These are phyloP conservation scores for Licmophora abbreviata DNA, from an alignment of 108 stramenopile genomes.

Conservation along the genomic window DNA sequence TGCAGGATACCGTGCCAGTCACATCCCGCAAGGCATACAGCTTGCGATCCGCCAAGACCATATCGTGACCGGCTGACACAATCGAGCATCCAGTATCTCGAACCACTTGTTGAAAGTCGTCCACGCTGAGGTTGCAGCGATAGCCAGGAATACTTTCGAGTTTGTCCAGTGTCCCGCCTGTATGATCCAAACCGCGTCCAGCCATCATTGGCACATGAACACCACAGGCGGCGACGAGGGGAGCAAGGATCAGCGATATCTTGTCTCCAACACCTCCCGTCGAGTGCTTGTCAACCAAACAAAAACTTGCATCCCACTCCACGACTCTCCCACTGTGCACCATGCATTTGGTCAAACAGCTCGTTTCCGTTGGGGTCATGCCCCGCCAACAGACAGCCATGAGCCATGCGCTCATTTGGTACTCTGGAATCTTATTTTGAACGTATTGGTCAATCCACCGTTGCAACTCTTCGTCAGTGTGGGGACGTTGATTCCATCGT, in stretches of 20 bases:
- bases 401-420: slow-evolving; percentile 86
- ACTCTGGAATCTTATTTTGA: slow-evolving; percentile 53
- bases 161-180: slow-evolving; percentile 86
- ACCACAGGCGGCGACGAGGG: slow-evolving; percentile 62
- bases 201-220: slow-evolving; percentile 77
- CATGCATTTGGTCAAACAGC: slow-evolving; percentile 56
- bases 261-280: slow-evolving; percentile 86
- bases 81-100: slow-evolving; percentile 48
- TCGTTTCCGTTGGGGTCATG: slow-evolving; percentile 62
- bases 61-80: slow-evolving; percentile 35
- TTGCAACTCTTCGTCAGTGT: slow-evolving; percentile 46
- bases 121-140: slow-evolving; percentile 21
- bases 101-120: slow-evolving; percentile 45
- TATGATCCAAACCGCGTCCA: slow-evolving; percentile 77
- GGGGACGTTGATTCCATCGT: slow-evolving; percentile 27
- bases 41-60: slow-evolving; percentile 72
- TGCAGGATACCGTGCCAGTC: slow-evolving; percentile 54
- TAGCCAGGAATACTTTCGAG: slow-evolving; percentile 74
- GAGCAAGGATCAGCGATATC: slow-evolving; percentile 64
- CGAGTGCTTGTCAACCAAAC: slow-evolving; percentile 69
- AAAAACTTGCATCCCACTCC: slow-evolving; percentile 29
- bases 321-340: slow-evolving; percentile 54
- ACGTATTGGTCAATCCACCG: slow-evolving; percentile 37
- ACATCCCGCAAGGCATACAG: slow-evolving; percentile 84
- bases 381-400: slow-evolving; percentile 79